Evolutionary conservation across 306 rosid genomes (phyloP), one percentile per base, ranked within the genome.

Genomic region (Cajanus cajan): DNA sequence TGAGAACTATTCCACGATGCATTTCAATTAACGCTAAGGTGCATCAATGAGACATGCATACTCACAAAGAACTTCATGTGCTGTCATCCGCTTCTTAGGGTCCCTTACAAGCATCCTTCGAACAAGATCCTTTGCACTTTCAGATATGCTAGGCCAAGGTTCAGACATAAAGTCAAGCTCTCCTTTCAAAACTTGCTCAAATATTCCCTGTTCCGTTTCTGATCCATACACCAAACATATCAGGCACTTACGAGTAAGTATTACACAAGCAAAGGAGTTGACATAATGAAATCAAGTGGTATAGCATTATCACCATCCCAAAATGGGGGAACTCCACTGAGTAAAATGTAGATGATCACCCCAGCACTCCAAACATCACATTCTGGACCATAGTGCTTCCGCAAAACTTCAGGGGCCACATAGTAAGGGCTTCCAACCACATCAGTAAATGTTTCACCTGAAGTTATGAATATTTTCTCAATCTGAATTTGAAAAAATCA

Each of bases 341-440:
- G 88, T 83, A 93, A 86, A 79, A 95, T 93, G 68, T 93, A 95
- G 37, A 93, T 91, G 85, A 95, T 95, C 45, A 95, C 99, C 59
- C 99, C 99, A 24, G 98, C 99, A 76, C 99, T 93, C 99, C 99
- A 93, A 66, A 95, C 93, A 87, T 95, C 98, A 80, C 99, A 95
- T 76, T 88, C 91, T 75, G 86, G 90, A 74, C 99, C 97, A 78
- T 95, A 95, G 55, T 62, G 84, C 92, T 92, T 95, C 80, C 88
- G 79, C 73, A 95, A 88, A 74, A 95, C 98, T 88, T 95, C 98
- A 66, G 99, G 99, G 40, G 99, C 99, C 47, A 95, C 99, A 52
- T 95, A 95, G 83, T 95, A 95, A n/a, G 99, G 99, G 80, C 99
- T 95, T 10, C 99, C 99, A 79, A 93, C 98, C 71, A 95, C 94